Conservation (phyloP, 2,329 filamentous ascomycete genomes). For the Colletotrichum graminicola region DNA sequence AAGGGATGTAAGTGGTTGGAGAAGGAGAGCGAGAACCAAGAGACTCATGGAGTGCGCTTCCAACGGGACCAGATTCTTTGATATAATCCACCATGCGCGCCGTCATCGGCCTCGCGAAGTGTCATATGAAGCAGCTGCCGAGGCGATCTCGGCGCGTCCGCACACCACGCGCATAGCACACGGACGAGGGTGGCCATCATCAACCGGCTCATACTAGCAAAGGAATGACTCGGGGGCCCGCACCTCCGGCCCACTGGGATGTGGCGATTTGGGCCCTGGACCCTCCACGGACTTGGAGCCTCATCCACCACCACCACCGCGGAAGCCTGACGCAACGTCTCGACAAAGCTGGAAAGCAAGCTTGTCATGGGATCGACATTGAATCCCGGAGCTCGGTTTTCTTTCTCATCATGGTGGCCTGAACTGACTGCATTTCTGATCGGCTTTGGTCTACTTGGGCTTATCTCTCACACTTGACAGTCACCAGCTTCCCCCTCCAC, state of each 20-base stretch:
- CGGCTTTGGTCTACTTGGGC: neutral
- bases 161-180: neutral
- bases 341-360: neutral
- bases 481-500: neutral
- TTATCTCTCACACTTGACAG: neutral
- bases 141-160: slow-evolving; percentile 40
- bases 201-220: slow-evolving; percentile 2
- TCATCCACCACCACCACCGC: slow-evolving; percentile 15
- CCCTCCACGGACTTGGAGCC: slow-evolving; percentile 26
- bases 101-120: slow-evolving; percentile 34
- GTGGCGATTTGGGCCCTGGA: slow-evolving; percentile 35
- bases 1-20: neutral
- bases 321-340: slow-evolving; percentile 28
- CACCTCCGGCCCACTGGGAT: slow-evolving; percentile 33
- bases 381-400: neutral
- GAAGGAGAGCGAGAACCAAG: neutral
- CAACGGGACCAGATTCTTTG: slow-evolving; percentile 24
- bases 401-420: neutral
- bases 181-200: slow-evolving; percentile 2
- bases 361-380: neutral
- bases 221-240: slow-evolving; percentile 37
- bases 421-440: no score
- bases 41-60: neutral
- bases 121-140: slow-evolving; percentile 34
- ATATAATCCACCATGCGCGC: slow-evolving; percentile 38